These are phyloP conservation scores for Ganoderma multipileum DNA, from an alignment of 1,284 basidiomycete genomes.

Conservation along the genomic window DNA sequence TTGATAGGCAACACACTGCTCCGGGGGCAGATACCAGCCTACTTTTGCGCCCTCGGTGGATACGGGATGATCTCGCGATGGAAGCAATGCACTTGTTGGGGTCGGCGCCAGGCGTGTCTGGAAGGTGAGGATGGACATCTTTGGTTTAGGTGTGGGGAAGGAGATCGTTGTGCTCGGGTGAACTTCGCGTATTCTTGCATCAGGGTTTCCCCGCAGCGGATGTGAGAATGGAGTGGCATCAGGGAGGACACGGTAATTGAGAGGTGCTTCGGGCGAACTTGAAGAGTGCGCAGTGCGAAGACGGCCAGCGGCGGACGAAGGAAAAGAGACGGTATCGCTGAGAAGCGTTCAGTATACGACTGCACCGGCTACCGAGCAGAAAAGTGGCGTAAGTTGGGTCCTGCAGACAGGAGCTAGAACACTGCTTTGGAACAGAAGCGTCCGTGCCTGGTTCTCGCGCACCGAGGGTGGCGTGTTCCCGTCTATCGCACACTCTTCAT, in stretches of 20 bases:
- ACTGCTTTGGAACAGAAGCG: background rate
- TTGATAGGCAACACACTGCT: background rate
- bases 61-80: background rate
- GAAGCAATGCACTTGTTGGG: background rate
- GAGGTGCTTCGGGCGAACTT: background rate
- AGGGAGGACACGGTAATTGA: background rate
- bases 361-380: slow-evolving; percentile 2
- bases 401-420: slow-evolving; percentile 3
- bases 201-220: slow-evolving; percentile 9
- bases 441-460: slow-evolving; percentile 1
- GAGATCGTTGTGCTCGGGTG: slow-evolving; percentile 14
- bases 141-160: slow-evolving; percentile 1
- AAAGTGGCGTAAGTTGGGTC: slow-evolving; percentile 6
- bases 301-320: background rate
- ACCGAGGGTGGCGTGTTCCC: background rate
- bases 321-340: slow-evolving; percentile 6
- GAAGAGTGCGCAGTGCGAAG: background rate
- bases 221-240: background rate
- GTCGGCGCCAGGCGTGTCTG: background rate
- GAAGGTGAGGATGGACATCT: background rate
- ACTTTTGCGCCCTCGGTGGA: slow-evolving; percentile 2
- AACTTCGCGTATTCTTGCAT: slow-evolving; percentile 13
- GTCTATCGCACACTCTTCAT: slow-evolving; percentile 1
- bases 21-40: background rate
- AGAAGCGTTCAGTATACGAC: slow-evolving; percentile 5